These are phyloP conservation scores for Coffea humblotiana DNA, from an alignment of 305 asterid genomes.

Conservation along the genomic window DNA sequence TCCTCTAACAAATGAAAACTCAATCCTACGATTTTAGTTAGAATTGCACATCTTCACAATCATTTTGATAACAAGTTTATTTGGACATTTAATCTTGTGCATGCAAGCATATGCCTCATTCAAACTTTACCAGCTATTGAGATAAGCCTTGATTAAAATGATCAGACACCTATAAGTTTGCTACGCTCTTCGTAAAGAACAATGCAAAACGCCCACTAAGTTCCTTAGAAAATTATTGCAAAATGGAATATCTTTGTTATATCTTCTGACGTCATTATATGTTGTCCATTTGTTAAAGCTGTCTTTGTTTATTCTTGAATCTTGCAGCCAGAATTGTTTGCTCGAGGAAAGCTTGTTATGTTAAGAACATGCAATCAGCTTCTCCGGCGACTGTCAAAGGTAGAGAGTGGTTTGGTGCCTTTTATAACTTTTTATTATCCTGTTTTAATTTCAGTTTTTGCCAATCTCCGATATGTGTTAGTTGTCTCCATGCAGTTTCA, in stretches of 20 bases:
- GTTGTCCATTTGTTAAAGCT: not conserved
- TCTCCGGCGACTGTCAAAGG: constrained; percentile 99
- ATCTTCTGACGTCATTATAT: not conserved
- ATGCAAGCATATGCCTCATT: not conserved
- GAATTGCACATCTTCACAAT: not conserved
- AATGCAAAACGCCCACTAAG: not conserved
- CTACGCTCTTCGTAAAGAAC: not conserved
- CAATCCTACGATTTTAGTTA: not conserved
- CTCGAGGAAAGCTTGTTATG: constrained; percentile 99
- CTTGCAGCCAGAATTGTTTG: constrained; percentile 89
- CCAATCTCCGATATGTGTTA: not conserved
- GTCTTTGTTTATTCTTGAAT: constrained; percentile 16
- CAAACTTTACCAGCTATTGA: not conserved
- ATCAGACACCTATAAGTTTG: not conserved
- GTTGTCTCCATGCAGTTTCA: not conserved
- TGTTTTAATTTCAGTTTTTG: not conserved
- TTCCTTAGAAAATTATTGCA: too few relatives aligned
- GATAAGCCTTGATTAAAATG: not conserved
- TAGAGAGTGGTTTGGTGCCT: constrained; percentile 10
- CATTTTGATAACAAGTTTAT: not conserved
- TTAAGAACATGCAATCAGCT: constrained; percentile 96
- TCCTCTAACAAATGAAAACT: not conserved
- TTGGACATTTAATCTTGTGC: not conserved
- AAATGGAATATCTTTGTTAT: not conserved
- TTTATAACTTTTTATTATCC: not conserved